Conservation (phyloP, 306 rosid genomes). For the Trifolium dubium region DNA sequence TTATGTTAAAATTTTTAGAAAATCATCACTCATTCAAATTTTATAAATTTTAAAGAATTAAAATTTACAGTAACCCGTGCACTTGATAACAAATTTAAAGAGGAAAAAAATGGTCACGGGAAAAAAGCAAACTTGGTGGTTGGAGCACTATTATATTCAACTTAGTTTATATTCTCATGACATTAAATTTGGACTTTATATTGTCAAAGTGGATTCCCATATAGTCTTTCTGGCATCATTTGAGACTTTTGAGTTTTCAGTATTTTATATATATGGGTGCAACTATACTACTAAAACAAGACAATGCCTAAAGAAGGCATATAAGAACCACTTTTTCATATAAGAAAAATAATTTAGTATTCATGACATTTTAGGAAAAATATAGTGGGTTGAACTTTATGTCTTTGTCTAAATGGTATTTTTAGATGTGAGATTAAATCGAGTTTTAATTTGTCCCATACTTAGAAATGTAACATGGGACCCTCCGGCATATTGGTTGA, state of each 20-base stretch:
- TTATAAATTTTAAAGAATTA: too few relatives aligned
- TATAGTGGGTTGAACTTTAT: slow-evolving; percentile 28
- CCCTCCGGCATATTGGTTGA: neutral
- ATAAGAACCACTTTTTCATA: slow-evolving; percentile 7
- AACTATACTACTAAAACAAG: neutral
- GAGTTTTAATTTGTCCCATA: slow-evolving; percentile 14
- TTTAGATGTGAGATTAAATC: slow-evolving; percentile 4
- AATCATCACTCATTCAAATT: too few relatives aligned
- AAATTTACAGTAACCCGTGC: too few relatives aligned
- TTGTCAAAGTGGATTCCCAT: slow-evolving; percentile 29
- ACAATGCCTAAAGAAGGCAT: neutral
- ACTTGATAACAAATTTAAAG: too few relatives aligned
- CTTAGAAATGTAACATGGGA: slow-evolving; percentile 25
- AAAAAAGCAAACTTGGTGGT: slow-evolving; percentile 21
- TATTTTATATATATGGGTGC: neutral
- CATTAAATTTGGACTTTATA: slow-evolving; percentile 10
- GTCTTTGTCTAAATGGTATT: slow-evolving; percentile 20
- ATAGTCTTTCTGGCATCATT: neutral
- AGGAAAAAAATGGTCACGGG: slow-evolving; percentile 29
- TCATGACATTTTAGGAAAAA: neutral
- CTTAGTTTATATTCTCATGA: slow-evolving; percentile 14
- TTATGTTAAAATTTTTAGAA: too few relatives aligned
- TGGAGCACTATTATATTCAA: neutral
- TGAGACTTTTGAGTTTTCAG: neutral
- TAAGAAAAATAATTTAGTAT: slow-evolving; percentile 4